These are phyloP conservation scores for Microthlaspi erraticum DNA, from an alignment of 345 rosid genomes.

Conservation along the genomic window DNA sequence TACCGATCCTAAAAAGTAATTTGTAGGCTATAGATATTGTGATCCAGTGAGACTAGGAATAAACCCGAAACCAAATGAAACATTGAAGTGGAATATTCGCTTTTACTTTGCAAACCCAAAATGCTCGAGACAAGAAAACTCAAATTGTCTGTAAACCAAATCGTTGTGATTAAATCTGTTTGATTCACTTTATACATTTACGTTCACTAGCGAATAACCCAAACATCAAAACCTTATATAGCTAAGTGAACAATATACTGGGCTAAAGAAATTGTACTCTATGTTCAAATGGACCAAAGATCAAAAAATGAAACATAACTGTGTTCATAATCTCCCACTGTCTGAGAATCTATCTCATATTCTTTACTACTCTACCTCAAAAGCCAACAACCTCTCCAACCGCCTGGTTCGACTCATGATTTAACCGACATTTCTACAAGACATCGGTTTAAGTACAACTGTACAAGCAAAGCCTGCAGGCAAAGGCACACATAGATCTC, in stretches of 20 bases:
- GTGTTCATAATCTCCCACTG: not conserved
- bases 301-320: not conserved
- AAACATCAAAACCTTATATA: not conserved
- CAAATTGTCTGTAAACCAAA: too few species aligned
- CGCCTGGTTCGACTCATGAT: not conserved
- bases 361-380: not conserved
- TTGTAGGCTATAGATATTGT: not conserved
- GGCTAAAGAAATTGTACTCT: not conserved
- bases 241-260: not conserved
- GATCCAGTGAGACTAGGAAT: not conserved
- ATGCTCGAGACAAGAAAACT: not conserved
- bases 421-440: not conserved
- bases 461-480: constrained; percentile 22
- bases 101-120: not conserved
- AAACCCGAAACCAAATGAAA: not conserved
- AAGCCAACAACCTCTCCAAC: not conserved
- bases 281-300: too few species aligned
- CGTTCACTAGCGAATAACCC: too few species aligned
- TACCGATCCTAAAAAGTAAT: not conserved
- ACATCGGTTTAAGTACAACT: not conserved
- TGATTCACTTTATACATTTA: too few species aligned
- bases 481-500: constrained; percentile 11
- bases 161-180: too few species aligned
- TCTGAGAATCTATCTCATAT: not conserved
- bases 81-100: not conserved